Evolutionary conservation across 1,284 basidiomycete species (phyloP), one percentile per base, ranked within the genome.

Genomic region (Cutaneotrichosporon spelunceum): DNA sequence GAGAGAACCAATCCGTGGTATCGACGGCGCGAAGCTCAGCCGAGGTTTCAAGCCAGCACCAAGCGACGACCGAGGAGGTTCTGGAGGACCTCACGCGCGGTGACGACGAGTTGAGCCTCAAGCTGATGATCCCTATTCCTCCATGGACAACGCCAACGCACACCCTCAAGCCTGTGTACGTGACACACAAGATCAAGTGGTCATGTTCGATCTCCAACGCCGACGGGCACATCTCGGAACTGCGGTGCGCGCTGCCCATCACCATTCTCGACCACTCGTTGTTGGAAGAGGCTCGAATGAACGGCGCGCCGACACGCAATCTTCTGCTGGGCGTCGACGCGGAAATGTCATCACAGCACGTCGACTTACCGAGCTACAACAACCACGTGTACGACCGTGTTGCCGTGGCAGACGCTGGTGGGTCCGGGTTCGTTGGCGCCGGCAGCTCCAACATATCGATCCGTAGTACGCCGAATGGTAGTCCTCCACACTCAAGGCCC

Each of bases 301-400:
- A 86, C 27, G 88, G 90, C 6, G 82, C 86, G 26, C 83, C 83
- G 11, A 91, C 91, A 0, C 85, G 92, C 26, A 85, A 87, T 30
- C 78, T 87, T 8, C 78, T 88, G 10, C 84, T 87, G 53, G 86
- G 85, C 26, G 78, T 81, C 7, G 71, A 76, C 29, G 69, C 75
- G 14, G 79, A 79, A 0, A 82, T 83, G 36, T 83, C 85, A 53
- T 23, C n/a, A 0, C 89, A 88, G 53, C 79, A 77, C 48, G 71
- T 84, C 60, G 88, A 92, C 72, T 83, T 93, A 14, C 93, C 91
- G 0, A 90, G 88, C 65, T 96, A 95, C 78, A 84, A 83, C 23
- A 86, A 90, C 56, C 93, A 96, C 77, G 86, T 96, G 13, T 86
- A 90, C 52, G 93, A 96, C 75, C 85, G 93, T 36, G 86, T 96